Conservation (phyloP, 805 yeast species). For the Lachancea sp. region DNA sequence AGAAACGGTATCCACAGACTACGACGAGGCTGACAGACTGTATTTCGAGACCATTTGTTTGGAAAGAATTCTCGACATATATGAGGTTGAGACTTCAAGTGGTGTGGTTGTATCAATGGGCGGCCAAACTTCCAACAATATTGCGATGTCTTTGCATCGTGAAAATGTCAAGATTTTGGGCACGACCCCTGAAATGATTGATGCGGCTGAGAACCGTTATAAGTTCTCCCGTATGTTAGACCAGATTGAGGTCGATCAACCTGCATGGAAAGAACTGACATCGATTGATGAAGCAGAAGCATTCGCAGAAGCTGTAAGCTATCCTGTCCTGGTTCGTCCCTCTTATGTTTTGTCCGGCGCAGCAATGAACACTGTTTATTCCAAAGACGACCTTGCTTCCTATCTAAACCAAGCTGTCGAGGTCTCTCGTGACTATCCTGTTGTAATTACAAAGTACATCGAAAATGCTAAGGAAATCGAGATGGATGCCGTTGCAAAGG, state of each 20-base stretch:
- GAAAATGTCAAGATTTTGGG: constrained; percentile 94
- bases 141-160: constrained; percentile 86
- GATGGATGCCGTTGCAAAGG: constrained; percentile 96
- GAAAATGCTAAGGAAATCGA: constrained; percentile 97
- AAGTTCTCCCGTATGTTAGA: constrained; percentile 97
- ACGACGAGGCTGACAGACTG: constrained; percentile 94
- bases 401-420: constrained; percentile 92
- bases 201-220: constrained; percentile 95
- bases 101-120: constrained; percentile 98
- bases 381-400: constrained; percentile 78
- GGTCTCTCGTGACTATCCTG: constrained; percentile 97
- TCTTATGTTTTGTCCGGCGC: constrained; percentile 97
- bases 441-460: constrained; percentile 92
- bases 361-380: constrained; percentile 95
- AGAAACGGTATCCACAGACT: constrained; percentile 97
- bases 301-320: constrained; percentile 84
- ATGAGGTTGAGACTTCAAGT: constrained; percentile 79
- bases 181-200: constrained; percentile 97
- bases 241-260: constrained; percentile 94
- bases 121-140: constrained; percentile 97
- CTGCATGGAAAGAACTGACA: constrained; percentile 97
- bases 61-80: constrained; percentile 91
- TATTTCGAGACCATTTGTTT: constrained; percentile 93
- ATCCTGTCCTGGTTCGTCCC: constrained; percentile 96
- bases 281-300: constrained; percentile 87